Evolutionary conservation across 1,139 yeast genomes (phyloP).

Genomic region (Geotrichum siamense): DNA sequence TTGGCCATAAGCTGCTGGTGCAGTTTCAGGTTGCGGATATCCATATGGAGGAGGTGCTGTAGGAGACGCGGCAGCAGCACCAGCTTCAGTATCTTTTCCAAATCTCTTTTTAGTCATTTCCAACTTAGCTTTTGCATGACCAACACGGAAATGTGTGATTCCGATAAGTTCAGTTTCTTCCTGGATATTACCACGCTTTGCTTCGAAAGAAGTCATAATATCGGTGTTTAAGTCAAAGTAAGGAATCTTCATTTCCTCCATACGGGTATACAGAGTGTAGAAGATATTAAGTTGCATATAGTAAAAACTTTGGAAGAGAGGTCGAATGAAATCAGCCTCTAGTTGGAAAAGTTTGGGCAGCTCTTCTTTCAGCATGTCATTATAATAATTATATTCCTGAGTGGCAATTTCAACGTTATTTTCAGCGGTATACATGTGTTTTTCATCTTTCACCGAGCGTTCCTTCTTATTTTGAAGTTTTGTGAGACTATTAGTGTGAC

Average conservation of each 20-base stretch:
- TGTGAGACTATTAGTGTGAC: conserved; percentile 61
- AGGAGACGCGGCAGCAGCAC: conserved; percentile 34
- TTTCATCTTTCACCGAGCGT: conserved; percentile 80
- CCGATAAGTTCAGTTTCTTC: conserved; percentile 82
- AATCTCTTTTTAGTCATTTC: conserved; percentile 76
- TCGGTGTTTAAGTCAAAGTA: conserved; percentile 83
- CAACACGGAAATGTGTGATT: conserved; percentile 80
- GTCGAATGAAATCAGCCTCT: conserved; percentile 88
- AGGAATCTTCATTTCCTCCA: conserved; percentile 96
- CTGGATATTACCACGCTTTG: conserved; percentile 84
- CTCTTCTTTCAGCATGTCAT: conserved; percentile 86
- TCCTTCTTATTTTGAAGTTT: conserved; percentile 80
- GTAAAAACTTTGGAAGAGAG: conserved; percentile 87
- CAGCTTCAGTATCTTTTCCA: conserved; percentile 44
- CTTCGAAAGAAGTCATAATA: conserved; percentile 63
- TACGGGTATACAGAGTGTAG: conserved; percentile 79
- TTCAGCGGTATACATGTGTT: conserved; percentile 78
- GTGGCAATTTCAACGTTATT: conserved; percentile 86
- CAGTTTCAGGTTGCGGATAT: conserved; percentile 25
- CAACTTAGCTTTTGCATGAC: conserved; percentile 76
- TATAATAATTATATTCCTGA: conserved; percentile 92
- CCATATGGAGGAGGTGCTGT: conserved; percentile 28
- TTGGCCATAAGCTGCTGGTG: conserved; percentile 24
- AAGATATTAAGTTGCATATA: conserved; percentile 97
- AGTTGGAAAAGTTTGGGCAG: conserved; percentile 78